phyloP scores from a whole-genome alignment of 257 asterid species.

The Gentiana macrophylla region DNA sequence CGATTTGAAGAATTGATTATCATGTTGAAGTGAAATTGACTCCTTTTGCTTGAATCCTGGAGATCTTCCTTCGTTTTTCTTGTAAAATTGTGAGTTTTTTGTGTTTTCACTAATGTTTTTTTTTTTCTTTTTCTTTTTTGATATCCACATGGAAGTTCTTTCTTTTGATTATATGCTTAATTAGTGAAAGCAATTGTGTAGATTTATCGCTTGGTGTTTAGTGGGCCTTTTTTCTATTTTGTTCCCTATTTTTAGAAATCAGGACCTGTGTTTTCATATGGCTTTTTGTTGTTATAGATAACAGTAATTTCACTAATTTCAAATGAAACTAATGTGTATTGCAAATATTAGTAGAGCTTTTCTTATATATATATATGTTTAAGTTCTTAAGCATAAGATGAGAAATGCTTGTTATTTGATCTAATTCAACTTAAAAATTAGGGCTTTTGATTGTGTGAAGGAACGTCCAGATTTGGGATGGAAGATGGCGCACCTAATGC shows the following conservation, averaged over 20 bases:
- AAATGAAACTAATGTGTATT: too few relatives aligned
- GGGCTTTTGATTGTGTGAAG: constrained; percentile 4
- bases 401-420: not conserved
- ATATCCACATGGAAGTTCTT: not conserved
- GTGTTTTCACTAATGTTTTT: not conserved
- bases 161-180: constrained; percentile 1
- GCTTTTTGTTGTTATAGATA: too few relatives aligned
- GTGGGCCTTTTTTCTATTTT: too few relatives aligned
- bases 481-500: constrained; percentile 49
- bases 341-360: too few relatives aligned
- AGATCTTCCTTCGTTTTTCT: not conserved
- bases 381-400: too few relatives aligned
- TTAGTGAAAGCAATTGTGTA: too few relatives aligned
- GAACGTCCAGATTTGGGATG: constrained; percentile 23
- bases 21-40: constrained; percentile 10
- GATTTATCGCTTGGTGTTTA: too few relatives aligned
- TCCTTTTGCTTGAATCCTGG: constrained; percentile 4
- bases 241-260: too few relatives aligned
- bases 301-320: too few relatives aligned
- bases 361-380: too few relatives aligned
- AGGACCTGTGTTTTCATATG: too few relatives aligned
- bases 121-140: not conserved
- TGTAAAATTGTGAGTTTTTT: not conserved
- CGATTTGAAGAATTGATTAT: constrained; percentile 5
- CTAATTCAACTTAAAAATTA: constrained; percentile 14